Conservation (phyloP, 2,329 filamentous ascomycete genomes). For the Colletotrichum camelliae region DNA sequence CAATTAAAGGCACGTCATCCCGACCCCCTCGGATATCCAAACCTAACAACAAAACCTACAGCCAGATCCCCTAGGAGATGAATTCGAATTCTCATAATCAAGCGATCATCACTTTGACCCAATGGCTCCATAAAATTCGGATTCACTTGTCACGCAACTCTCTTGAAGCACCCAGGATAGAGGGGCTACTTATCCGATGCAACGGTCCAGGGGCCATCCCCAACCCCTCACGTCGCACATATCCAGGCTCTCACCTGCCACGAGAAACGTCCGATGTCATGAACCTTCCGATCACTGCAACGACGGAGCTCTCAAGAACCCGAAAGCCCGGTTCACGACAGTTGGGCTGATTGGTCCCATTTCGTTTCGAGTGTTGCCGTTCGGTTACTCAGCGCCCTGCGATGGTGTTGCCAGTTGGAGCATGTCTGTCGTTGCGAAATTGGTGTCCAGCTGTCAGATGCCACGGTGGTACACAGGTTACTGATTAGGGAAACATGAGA, state of each 20-base stretch:
- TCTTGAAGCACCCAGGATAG: neutral
- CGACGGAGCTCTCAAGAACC: neutral
- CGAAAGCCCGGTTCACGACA: neutral
- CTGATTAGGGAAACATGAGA: neutral
- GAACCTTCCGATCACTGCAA: neutral
- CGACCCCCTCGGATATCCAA: neutral
- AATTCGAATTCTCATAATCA: neutral
- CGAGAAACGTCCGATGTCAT: neutral
- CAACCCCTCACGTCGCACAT: neutral
- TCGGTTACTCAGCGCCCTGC: neutral
- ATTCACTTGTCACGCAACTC: neutral
- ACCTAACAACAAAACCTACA: neutral
- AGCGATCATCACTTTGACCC: neutral
- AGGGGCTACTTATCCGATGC: neutral
- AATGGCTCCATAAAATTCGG: neutral
- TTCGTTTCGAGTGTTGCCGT: neutral
- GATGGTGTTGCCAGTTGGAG: neutral
- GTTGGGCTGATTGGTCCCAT: neutral
- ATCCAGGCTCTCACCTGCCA: neutral
- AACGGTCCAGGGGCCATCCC: neutral
- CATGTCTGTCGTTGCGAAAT: neutral
- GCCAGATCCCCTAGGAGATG: neutral
- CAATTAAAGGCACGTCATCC: neutral
- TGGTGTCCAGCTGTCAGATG: neutral
- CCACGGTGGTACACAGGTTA: neutral